Base-by-base conservation (phyloP, 2,329 filamentous ascomycete species). In the Plectosphaerella plurivora region DNA sequence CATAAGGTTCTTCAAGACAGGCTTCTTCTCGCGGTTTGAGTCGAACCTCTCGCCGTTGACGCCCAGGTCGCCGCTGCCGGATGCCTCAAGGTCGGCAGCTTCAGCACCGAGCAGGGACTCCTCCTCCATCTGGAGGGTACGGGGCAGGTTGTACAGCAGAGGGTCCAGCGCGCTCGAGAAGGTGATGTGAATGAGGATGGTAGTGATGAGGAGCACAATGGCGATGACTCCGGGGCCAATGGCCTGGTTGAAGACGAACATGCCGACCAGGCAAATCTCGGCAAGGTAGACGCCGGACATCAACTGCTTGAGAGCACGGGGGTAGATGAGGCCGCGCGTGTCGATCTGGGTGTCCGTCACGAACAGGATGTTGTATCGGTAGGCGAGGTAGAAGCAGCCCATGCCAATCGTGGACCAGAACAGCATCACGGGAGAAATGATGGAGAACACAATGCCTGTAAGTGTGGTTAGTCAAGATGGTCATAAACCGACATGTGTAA, bases 241-340 rank as follows among this genome's bases (percentile, higher is more conserved):
- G 1, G 83, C 81, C 50, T 75, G 71, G 72, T 82, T 81, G 52
- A 93, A 83, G 44, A 82, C 83, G 64, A 96, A 94, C 37, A 96
- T 79, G 50, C 91, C 91, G 56, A 95, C 83, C 60, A 96, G 74
- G 67, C 88, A 92, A 51, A 92, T 71, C 61, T 93, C 85, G 1
- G 86, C 82, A 14, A 96, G 73, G 68, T 96, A 96, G 47, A 94
- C 77, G 50, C 91, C 91, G 2, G 86, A 82, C 44, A 93, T 83
- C 33, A 94, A 80, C 56, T 97, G 92, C 74, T 96, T 90, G 44
- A 97, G 78, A 5, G 90, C 92, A 22, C 90, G 88, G 1, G 91
- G 88, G 65, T 96, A 97, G 62, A 91, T 85, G 20, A 93, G 83
- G 47, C 94, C 93, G 63, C 90, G 90, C 47, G 91, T 96, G 65